Evolutionary conservation across 805 yeast genomes (phyloP).

Genomic region (Brettanomyces naardenensis): DNA sequence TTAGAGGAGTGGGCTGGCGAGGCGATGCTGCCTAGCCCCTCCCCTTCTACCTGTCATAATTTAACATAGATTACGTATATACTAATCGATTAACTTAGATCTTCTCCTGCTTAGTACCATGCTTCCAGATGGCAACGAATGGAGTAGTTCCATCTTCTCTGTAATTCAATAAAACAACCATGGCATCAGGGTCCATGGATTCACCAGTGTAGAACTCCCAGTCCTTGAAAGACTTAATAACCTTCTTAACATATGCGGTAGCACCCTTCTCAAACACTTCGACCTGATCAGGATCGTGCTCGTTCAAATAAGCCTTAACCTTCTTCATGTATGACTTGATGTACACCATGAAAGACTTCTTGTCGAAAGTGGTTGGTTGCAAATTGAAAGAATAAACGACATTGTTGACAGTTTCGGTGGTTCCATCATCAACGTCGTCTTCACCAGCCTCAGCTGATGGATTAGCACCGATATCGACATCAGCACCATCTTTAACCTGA

Average conservation of each 20-base stretch:
- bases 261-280: constrained; percentile 97
- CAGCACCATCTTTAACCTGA: constrained; percentile 75
- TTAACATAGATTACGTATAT: too few relatives aligned
- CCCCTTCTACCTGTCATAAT: too few relatives aligned
- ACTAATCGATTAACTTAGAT: constrained; percentile 46
- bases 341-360: constrained; percentile 94
- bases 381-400: constrained; percentile 98
- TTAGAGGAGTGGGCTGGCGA: too few relatives aligned
- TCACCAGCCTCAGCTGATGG: constrained; percentile 96
- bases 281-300: constrained; percentile 80
- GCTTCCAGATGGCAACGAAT: constrained; percentile 97
- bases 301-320: constrained; percentile 86
- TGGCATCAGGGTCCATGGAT: constrained; percentile 99
- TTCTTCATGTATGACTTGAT: constrained; percentile 98
- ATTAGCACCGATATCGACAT: constrained; percentile 98
- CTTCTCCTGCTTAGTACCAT: constrained; percentile 87
- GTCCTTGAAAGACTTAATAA: constrained; percentile 91
- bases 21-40: too few relatives aligned
- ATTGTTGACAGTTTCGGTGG: constrained; percentile 90
- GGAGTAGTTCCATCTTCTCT: constrained; percentile 99
- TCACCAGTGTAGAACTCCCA: constrained; percentile 99
- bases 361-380: constrained; percentile 93
- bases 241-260: constrained; percentile 90
- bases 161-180: constrained; percentile 97
- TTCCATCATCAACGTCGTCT: constrained; percentile 75